phyloP scores from a whole-genome alignment of 192 early-diverging fungal species.

The Spinellus fusiger region DNA sequence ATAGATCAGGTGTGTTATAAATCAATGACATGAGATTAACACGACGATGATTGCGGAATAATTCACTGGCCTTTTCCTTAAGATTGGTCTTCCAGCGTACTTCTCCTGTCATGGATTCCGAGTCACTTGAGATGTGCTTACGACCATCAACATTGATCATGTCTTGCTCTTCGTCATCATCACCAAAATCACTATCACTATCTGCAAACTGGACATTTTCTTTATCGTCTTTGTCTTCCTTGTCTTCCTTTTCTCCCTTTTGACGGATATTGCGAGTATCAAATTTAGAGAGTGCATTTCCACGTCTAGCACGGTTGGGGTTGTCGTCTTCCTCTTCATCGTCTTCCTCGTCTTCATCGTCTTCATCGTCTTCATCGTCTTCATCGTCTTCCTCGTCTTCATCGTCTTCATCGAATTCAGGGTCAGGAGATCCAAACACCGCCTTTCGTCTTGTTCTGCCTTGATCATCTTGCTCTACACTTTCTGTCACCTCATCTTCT shows the following conservation, averaged over 20 bases:
- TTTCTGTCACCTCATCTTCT: slow-evolving; percentile 27
- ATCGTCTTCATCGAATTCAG: slow-evolving; percentile 40
- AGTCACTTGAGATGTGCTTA: not conserved
- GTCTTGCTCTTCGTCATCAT: slow-evolving; percentile 31
- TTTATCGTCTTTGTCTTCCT: slow-evolving; percentile 16
- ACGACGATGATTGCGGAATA: slow-evolving; percentile 52
- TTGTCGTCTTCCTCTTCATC: slow-evolving; percentile 20
- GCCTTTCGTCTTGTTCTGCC: slow-evolving; percentile 54
- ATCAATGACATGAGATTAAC: slow-evolving; percentile 87
- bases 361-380: slow-evolving; percentile 37
- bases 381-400: slow-evolving; percentile 35
- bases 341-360: slow-evolving; percentile 24
- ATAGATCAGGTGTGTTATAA: slow-evolving; percentile 57
- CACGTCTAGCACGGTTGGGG: slow-evolving; percentile 35
- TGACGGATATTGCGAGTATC: slow-evolving; percentile 34
- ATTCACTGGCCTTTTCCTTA: slow-evolving; percentile 52
- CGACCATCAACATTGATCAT: slow-evolving; percentile 35
- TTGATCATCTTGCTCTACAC: slow-evolving; percentile 27
- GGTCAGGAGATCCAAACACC: slow-evolving; percentile 54
- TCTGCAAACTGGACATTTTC: slow-evolving; percentile 54
- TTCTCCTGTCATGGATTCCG: slow-evolving; percentile 38
- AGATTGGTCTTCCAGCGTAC: slow-evolving; percentile 68
- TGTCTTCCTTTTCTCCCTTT: slow-evolving; percentile 31
- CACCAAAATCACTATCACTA: slow-evolving; percentile 67
- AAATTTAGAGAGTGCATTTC: slow-evolving; percentile 27